Conservation (phyloP, 768 basidiomycete species). For the Boletus reticuloceps region DNA sequence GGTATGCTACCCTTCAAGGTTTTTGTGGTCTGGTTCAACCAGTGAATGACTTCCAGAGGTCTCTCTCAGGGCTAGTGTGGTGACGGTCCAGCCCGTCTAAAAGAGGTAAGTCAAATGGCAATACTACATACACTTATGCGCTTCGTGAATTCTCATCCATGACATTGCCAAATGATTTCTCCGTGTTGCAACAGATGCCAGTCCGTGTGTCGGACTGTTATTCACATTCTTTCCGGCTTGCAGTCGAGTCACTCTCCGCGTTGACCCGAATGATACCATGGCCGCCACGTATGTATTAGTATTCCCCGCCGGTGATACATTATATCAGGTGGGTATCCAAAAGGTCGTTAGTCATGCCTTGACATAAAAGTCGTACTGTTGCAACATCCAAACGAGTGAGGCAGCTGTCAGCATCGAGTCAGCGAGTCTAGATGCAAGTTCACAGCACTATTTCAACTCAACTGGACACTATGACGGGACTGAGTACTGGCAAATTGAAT, state of each 20-base stretch:
- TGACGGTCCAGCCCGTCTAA: no score
- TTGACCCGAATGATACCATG: not conserved
- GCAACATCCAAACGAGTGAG: constrained; percentile 83
- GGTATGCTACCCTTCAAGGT: not conserved
- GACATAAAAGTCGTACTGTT: constrained; percentile 81
- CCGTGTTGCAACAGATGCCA: constrained; percentile 12
- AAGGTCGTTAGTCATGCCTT: constrained; percentile 24
- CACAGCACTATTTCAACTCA: constrained; percentile 35
- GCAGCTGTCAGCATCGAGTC: constrained; percentile 41
- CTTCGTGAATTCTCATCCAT: not conserved
- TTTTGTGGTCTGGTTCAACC: not conserved
- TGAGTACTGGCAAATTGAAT: constrained; percentile 55
- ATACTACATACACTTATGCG: no score
- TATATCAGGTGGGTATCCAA: not conserved
- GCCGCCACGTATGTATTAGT: not conserved
- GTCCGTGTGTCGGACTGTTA: constrained; percentile 1
- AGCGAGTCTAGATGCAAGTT: not conserved
- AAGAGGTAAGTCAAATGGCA: not conserved
- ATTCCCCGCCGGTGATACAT: not conserved
- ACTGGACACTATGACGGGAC: constrained; percentile 87
- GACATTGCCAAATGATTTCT: not conserved
- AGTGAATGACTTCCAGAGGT: not conserved
- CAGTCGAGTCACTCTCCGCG: no score
- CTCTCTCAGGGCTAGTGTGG: no score
- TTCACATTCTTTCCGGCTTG: not conserved